Base-by-base conservation (phyloP, 805 yeast genomes). In the Yamadazyma takamatsuzukensis region DNA sequence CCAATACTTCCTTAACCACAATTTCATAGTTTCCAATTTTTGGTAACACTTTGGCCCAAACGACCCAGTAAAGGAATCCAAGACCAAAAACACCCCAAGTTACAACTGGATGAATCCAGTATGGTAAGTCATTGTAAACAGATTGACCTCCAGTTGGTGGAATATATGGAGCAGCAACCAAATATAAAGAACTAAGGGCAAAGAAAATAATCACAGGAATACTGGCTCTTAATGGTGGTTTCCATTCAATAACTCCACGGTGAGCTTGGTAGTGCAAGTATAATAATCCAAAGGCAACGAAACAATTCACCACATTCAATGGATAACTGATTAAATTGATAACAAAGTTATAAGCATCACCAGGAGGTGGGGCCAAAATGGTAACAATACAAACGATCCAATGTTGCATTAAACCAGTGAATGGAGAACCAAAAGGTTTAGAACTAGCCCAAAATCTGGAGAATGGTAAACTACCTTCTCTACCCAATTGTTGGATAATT, bases 341-440 rank as follows among this genome's bases (percentile, higher is more conserved):
- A 45, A 85, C 76, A 54, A 86, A 82, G 56, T 83, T 81, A 64
- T 83, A 85, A 29, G 94, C 94, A 52, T 84, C 94, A 36, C 93
- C 94, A 16, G 89, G 84, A 13, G 93, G 90, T 25, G 86, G 85
- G 4, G 90, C 93, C 28, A 83, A 51, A 39, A 86, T 76, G 30
- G 87, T 78, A 32, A 85, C 67, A 25, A 81, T 59, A 62, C 89
- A 83, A 12, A 84, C 80, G 28, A 80, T 56, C 76, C 85, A 84
- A 53, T 85, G 94, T 55, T 82, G 82, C 46, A 79, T 67, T 33
- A 85, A 63, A 32, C 90, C 94, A 26, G 78, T 74, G 41, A 76
- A 58, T 27, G 95, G 95, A 2, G 93, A 68, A 45, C 72, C 73
- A 57, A 83, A 81, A 4, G 94, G 94, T 50, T 59, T 77, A 26